phyloP scores from a whole-genome alignment of 768 basidiomycete species.

The Hortiboletus campestris region DNA sequence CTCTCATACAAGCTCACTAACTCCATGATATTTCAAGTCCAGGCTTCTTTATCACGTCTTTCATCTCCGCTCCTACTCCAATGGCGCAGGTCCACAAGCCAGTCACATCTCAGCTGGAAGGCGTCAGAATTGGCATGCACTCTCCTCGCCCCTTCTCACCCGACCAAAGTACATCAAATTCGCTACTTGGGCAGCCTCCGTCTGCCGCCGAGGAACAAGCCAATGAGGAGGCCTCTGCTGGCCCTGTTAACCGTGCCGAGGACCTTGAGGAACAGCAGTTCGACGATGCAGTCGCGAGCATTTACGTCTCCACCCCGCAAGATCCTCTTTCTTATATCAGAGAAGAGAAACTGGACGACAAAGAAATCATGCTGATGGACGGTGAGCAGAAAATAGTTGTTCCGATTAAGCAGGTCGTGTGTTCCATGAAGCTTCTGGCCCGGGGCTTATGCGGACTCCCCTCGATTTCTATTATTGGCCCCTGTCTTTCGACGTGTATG shows the following conservation, averaged over 20 bases:
- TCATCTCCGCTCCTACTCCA: slow-evolving; percentile 33
- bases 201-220: slow-evolving; percentile 7
- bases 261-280: slow-evolving; percentile 21
- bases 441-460: slow-evolving; percentile 26
- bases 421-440: slow-evolving; percentile 9
- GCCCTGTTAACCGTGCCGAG: neutral
- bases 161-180: slow-evolving; percentile 15
- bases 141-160: slow-evolving; percentile 20
- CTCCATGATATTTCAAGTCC: slow-evolving; percentile 28
- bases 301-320: slow-evolving; percentile 31
- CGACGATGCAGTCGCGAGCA: slow-evolving; percentile 31
- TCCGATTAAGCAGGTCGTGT: slow-evolving; percentile 12
- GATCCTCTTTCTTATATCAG: slow-evolving; percentile 41
- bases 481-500: slow-evolving; percentile 11
- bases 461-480: slow-evolving; percentile 17
- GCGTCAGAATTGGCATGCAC: slow-evolving; percentile 17
- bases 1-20: slow-evolving; percentile 23
- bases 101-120: slow-evolving; percentile 19
- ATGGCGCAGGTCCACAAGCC: slow-evolving; percentile 17
- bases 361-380: slow-evolving; percentile 52
- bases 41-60: slow-evolving; percentile 34
- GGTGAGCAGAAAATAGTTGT: slow-evolving; percentile 37
- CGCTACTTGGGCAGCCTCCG: slow-evolving; percentile 25
- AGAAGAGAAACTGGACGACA: slow-evolving; percentile 55
- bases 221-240: neutral